Evolutionary conservation across 2,329 filamentous ascomycete species (phyloP).

Genomic region (Meredithiella fracta): DNA sequence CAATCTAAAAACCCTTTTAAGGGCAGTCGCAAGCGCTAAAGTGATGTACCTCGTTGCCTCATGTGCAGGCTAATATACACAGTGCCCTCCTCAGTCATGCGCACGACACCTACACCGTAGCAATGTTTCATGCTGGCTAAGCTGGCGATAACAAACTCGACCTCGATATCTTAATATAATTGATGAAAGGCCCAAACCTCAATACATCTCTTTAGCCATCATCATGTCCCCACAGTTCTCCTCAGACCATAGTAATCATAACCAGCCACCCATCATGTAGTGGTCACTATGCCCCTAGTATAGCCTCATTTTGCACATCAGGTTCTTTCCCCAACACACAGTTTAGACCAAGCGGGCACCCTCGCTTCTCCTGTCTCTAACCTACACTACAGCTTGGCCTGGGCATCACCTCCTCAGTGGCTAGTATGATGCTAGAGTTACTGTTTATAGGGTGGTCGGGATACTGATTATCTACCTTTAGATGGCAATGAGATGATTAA

Average conservation of each 20-base stretch:
- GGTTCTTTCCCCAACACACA: background rate
- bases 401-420: background rate
- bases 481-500: too few species aligned
- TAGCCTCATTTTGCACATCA: background rate
- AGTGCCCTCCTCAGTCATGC: background rate
- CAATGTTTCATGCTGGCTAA: background rate
- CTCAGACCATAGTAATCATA: too few species aligned
- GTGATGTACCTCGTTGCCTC: background rate
- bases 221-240: too few species aligned
- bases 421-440: too few species aligned
- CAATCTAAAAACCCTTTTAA: background rate
- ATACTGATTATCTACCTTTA: too few species aligned
- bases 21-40: background rate
- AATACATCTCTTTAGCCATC: background rate
- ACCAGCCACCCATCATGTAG: too few species aligned
- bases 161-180: background rate
- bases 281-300: background rate
- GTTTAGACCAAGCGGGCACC: background rate
- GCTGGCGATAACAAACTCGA: background rate
- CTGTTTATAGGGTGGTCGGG: too few species aligned
- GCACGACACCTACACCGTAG: background rate
- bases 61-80: background rate
- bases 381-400: background rate
- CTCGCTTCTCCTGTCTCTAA: background rate
- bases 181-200: background rate